Evolutionary conservation across 306 rosid genomes (phyloP).

Genomic region (Begonia masoniana): DNA sequence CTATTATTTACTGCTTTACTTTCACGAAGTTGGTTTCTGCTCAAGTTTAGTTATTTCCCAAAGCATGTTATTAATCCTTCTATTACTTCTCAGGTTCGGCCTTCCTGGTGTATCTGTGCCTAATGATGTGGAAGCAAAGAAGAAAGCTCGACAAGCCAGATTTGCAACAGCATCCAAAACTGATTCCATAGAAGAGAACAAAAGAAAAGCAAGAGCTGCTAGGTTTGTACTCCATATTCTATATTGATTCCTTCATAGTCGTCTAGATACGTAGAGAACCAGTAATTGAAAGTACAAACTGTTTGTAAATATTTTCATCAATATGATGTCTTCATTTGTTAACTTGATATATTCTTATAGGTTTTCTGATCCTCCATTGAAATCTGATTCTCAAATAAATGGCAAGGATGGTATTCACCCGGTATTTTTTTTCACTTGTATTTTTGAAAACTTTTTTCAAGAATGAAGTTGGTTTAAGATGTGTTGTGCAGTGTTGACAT

Average conservation of each 20-base stretch:
- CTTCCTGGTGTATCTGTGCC: slow-evolving; percentile 28
- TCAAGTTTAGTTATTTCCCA: neutral
- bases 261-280: neutral
- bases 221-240: slow-evolving; percentile 21
- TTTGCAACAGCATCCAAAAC: slow-evolving; percentile 45
- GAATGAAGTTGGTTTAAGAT: neutral
- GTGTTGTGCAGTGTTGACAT: slow-evolving; percentile 11
- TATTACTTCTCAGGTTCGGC: slow-evolving; percentile 47
- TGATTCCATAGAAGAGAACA: slow-evolving; percentile 74
- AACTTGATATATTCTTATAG: slow-evolving; percentile 16
- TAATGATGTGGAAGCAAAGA: slow-evolving; percentile 49
- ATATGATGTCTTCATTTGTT: neutral
- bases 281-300: too few relatives aligned
- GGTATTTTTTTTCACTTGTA: slow-evolving; percentile 20
- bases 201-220: slow-evolving; percentile 81
- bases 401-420: slow-evolving; percentile 44
- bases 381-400: slow-evolving; percentile 31
- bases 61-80: neutral
- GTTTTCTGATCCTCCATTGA: slow-evolving; percentile 40
- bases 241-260: neutral
- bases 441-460: neutral
- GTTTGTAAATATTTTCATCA: neutral
- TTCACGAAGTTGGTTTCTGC: neutral
- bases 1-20: neutral
- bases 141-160: slow-evolving; percentile 80